Percentiles rank a stretch among this genome's conserved stretches.
These are phyloP conservation scores for Murraya paniculata DNA, from an alignment of 345 rosid species.

Conservation along the genomic window DNA sequence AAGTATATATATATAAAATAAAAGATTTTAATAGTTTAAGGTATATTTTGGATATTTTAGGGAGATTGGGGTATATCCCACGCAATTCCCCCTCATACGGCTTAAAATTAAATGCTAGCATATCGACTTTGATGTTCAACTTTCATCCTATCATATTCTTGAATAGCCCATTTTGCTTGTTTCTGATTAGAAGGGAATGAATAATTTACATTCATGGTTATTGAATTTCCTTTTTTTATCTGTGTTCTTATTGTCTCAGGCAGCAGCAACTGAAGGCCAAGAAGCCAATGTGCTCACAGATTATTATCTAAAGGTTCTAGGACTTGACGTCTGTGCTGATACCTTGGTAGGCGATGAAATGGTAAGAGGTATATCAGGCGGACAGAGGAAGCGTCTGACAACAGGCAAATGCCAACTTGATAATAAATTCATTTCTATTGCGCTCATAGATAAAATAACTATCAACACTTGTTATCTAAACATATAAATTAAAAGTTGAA, in stretches of 20 bases:
- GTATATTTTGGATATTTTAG: too few species aligned
- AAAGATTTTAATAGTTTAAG: too few species aligned
- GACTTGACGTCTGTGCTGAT: slow-evolving; percentile 65
- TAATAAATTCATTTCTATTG: background rate
- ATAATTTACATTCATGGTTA: background rate
- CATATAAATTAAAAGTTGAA: background rate
- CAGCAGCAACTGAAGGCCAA: slow-evolving; percentile 43
- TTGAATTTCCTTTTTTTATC: background rate
- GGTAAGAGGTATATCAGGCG: slow-evolving; percentile 72
- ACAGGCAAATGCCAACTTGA: slow-evolving; percentile 38
- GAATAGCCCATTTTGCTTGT: background rate
- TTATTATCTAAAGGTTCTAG: slow-evolving; percentile 60
- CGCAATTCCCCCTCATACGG: too few species aligned
- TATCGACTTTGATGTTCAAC: background rate
- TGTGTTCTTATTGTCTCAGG: slow-evolving; percentile 29
- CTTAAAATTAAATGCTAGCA: background rate
- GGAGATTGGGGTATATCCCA: too few species aligned
- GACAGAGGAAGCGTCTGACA: slow-evolving; percentile 66
- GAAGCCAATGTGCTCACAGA: slow-evolving; percentile 51
- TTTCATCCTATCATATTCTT: background rate
- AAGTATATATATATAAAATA: too few species aligned
- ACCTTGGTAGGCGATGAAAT: slow-evolving; percentile 56
- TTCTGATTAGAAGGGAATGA: background rate
- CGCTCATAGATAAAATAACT: background rate
- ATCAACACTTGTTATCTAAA: background rate